These are phyloP conservation scores for Fusarium sp. DNA, from an alignment of 2,329 filamentous ascomycete species.

Conservation along the genomic window DNA sequence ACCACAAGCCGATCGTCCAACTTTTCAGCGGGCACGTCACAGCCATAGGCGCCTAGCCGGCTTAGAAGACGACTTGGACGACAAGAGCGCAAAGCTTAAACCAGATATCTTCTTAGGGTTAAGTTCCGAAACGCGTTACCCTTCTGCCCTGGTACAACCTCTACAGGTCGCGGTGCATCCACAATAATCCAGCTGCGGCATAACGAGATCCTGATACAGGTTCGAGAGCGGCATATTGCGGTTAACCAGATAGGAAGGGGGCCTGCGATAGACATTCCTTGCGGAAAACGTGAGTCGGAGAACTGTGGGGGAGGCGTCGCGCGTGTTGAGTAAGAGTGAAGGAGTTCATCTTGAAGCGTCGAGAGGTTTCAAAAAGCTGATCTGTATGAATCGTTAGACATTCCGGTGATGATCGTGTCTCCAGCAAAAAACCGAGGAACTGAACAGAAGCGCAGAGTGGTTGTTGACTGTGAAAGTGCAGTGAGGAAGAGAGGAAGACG, in stretches of 20 bases:
- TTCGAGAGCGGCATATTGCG: slow-evolving; percentile 69
- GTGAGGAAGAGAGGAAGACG: slow-evolving; percentile 7
- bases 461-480: slow-evolving; percentile 30
- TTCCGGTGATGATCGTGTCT: slow-evolving; percentile 25
- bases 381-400: slow-evolving; percentile 25
- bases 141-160: slow-evolving; percentile 56
- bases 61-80: slow-evolving; percentile 77
- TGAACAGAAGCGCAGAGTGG: slow-evolving; percentile 28
- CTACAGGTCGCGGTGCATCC: slow-evolving; percentile 40
- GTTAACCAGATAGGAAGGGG: slow-evolving; percentile 53
- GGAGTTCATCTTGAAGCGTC: slow-evolving; percentile 54
- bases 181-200: slow-evolving; percentile 61
- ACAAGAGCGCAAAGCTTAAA: slow-evolving; percentile 79
- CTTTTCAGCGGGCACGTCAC: slow-evolving; percentile 63
- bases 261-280: slow-evolving; percentile 70
- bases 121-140: slow-evolving; percentile 86
- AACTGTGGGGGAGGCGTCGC: slow-evolving; percentile 84
- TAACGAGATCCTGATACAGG: slow-evolving; percentile 68
- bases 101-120: slow-evolving; percentile 91
- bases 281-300: slow-evolving; percentile 79
- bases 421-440: slow-evolving; percentile 30
- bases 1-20: slow-evolving; percentile 51
- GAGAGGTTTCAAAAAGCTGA: slow-evolving; percentile 20
- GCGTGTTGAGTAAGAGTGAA: slow-evolving; percentile 62
- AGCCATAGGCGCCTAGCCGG: slow-evolving; percentile 47